Percentiles rank a stretch among this genome's conserved stretches.
Evolutionary conservation across 495 filamentous ascomycete genomes (phyloP).

Genomic region (Coniosporium apollinis): DNA sequence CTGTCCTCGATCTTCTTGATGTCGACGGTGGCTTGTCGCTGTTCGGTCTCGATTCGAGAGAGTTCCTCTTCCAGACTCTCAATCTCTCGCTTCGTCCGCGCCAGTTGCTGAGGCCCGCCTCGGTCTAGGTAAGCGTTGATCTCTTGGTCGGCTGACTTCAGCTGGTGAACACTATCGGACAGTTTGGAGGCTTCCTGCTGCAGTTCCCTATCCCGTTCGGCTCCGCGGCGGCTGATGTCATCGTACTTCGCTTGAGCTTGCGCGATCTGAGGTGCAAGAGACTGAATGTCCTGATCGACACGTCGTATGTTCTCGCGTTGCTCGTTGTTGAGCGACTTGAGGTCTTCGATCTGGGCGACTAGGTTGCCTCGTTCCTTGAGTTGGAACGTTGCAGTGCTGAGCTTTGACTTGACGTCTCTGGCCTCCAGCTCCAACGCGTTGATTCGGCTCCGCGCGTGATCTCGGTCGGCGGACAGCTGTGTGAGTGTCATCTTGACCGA

Average conservation of each 20-base stretch:
- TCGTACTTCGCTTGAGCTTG: constrained; percentile 58
- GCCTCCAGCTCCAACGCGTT: constrained; percentile 53
- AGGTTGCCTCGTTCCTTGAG: constrained; percentile 62
- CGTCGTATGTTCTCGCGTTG: constrained; percentile 49
- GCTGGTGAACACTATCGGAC: constrained; percentile 54
- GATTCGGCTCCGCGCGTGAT: constrained; percentile 49
- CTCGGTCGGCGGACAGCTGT: constrained; percentile 50
- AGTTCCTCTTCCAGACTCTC: constrained; percentile 49
- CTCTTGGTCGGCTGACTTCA: constrained; percentile 54
- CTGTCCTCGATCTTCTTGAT: constrained; percentile 67
- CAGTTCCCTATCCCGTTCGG: constrained; percentile 55
- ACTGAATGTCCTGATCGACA: constrained; percentile 52
- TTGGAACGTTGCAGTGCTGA: constrained; percentile 50
- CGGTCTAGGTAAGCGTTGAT: constrained; percentile 67
- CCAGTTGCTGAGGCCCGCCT: constrained; percentile 57
- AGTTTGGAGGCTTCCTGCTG: constrained; percentile 55
- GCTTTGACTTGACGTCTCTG: constrained; percentile 48
- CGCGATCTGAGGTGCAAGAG: constrained; percentile 51
- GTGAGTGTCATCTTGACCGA: constrained; percentile 41
- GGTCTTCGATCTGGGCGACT: constrained; percentile 49
- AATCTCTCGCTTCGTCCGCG: constrained; percentile 50
- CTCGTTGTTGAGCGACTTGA: constrained; percentile 45
- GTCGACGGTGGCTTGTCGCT: constrained; percentile 42
- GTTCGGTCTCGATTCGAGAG: constrained; percentile 45
- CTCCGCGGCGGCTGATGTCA: constrained; percentile 53